A percentile compares a stretch with the other conserved stretches of the same genome.
Evolutionary conservation across 2,329 filamentous ascomycete genomes (phyloP).

Genomic region (Ceratocystis cacaofunesta): DNA sequence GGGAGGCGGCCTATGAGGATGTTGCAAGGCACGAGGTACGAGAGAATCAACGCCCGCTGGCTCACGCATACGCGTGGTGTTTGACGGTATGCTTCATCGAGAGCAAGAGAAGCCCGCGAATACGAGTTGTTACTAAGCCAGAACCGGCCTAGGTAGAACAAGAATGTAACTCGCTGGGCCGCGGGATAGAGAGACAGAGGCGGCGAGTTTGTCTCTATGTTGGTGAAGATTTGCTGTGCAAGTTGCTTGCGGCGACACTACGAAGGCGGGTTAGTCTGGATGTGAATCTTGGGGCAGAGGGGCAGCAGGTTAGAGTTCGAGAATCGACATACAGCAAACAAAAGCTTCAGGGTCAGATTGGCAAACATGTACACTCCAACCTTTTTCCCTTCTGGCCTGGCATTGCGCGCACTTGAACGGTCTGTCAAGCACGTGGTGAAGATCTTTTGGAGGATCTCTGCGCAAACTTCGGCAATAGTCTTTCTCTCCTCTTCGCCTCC

Average conservation of each 20-base stretch:
- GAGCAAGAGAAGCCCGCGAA: constrained; percentile 55
- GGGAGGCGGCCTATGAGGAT: constrained; percentile 76
- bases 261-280: constrained; percentile 14
- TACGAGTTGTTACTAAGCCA: constrained; percentile 77
- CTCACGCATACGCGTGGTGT: constrained; percentile 44
- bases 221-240: constrained; percentile 77
- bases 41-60: constrained; percentile 67
- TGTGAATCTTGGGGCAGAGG: background rate
- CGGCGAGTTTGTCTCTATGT: constrained; percentile 70
- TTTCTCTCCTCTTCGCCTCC: constrained; percentile 53
- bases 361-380: constrained; percentile 82
- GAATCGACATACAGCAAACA: constrained; percentile 53
- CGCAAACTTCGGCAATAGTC: constrained; percentile 71
- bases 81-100: constrained; percentile 69
- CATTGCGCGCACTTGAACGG: constrained; percentile 50
- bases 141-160: constrained; percentile 88
- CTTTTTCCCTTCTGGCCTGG: constrained; percentile 68
- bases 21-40: constrained; percentile 70
- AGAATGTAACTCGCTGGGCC: constrained; percentile 74
- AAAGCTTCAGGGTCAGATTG: constrained; percentile 74
- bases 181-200: constrained; percentile 71
- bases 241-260: constrained; percentile 68
- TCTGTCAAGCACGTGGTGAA: constrained; percentile 85
- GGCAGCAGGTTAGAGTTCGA: background rate
- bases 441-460: constrained; percentile 77